Evolutionary conservation across 164 flowering plant species (phyloP).

Genomic region (Tetracentron sinense): DNA sequence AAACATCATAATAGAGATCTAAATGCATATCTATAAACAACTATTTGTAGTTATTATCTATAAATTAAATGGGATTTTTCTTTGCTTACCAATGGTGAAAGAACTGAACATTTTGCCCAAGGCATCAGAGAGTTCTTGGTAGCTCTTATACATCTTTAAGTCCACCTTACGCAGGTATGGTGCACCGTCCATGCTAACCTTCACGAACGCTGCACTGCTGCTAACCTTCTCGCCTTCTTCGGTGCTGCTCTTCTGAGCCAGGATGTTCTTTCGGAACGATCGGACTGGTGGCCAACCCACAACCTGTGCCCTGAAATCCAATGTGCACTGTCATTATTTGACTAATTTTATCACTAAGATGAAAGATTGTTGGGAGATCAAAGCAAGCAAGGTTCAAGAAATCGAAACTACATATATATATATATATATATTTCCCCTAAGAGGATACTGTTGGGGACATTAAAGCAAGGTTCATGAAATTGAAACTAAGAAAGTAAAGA

Average conservation of each 20-base stretch:
- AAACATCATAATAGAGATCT: no score
- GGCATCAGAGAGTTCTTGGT: constrained; percentile 72
- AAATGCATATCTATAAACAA: no score
- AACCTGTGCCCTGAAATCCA: constrained; percentile 49
- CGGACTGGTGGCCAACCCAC: constrained; percentile 80
- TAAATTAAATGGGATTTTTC: neutral
- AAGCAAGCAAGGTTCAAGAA: neutral
- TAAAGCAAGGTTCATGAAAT: no score
- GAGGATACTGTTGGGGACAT: no score
- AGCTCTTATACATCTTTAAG: constrained; percentile 58
- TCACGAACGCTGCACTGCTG: constrained; percentile 44
- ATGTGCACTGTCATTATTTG: neutral
- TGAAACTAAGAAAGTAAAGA: no score
- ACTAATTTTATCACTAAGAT: no score
- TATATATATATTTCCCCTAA: constrained; percentile 5
- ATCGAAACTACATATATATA: neutral
- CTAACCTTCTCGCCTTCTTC: constrained; percentile 26
- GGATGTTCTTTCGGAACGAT: constrained; percentile 51
- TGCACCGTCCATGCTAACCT: constrained; percentile 74
- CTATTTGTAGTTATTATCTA: neutral
- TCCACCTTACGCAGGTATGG: constrained; percentile 72
- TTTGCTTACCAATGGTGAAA: constrained; percentile 59
- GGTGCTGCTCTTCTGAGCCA: constrained; percentile 38
- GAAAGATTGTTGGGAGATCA: neutral
- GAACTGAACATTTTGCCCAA: constrained; percentile 78